Base-by-base conservation (phyloP, 2,329 filamentous ascomycete species). In the Rutstroemia sp. region DNA sequence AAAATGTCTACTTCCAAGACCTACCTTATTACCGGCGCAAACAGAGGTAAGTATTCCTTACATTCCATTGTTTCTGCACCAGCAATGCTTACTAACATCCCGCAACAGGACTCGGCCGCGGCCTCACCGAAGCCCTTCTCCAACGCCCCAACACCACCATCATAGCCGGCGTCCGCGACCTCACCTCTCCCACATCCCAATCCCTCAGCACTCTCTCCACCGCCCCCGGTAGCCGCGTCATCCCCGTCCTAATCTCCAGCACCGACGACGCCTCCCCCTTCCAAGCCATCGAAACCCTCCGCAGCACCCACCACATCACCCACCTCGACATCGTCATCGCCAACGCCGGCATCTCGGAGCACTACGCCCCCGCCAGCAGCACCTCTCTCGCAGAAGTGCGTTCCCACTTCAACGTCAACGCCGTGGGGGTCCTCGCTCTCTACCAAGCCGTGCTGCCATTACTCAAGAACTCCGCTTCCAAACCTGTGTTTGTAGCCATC, bases 321-420 rank as follows among this genome's bases (percentile, higher is more conserved):
- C 65, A 71, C 23, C 57, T 81, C 2, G 78, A 82, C 58, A 64
- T 78, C 5, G 71, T 82, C 2, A 74, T 82, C 51, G 75, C 78
- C 46, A 82, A 81, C 62, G 78, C 78, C 0, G 78, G 72, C 12
- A 73, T 77, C 10, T 63, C 64, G 4, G 65, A 68, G 4, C 50
- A 61, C 16, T 73, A 63, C 39, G 70, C 70, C 0, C 60, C 63
- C 0, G 69, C 73, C 1, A 56, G 62, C 2, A 67, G 70, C 10
- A 68, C 69, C 21, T 67, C 73, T 14, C 63, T 71, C 7, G 65
- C 67, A 5, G 71, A 75, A 21, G 55, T 78, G 42, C 41, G 63
- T 3, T 63, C 67, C 1, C 71, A 76, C 61, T 63, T 77, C 44
- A 62, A 71, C 0, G 61, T 75, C 46, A 81, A 81, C 60, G 63